phyloP scores from a whole-genome alignment of 805 yeast species.

The Tetrapisispora iriomotensis region DNA sequence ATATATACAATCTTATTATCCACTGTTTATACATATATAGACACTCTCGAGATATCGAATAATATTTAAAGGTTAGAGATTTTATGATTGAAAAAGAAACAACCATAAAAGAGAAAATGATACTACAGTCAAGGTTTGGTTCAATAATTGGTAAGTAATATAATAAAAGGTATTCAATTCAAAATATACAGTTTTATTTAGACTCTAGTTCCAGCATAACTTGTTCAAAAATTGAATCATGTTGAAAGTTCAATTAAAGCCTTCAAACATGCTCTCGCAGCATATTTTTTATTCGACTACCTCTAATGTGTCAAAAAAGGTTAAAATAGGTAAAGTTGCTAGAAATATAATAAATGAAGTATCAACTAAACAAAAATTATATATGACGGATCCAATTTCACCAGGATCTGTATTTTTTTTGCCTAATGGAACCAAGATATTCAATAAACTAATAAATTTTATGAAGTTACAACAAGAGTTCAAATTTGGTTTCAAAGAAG shows the following conservation, averaged over 20 bases:
- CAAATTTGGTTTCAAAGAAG: conserved; percentile 81
- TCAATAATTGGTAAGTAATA: too few relatives aligned
- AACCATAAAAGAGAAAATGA: too few relatives aligned
- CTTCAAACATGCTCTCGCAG: neutral
- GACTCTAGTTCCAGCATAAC: too few relatives aligned
- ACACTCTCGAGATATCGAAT: too few relatives aligned
- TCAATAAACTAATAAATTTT: conserved; percentile 67
- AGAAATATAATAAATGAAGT: conserved; percentile 11
- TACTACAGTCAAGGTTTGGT: too few relatives aligned
- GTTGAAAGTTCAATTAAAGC: neutral
- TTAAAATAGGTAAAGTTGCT: neutral
- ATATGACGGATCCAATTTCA: conserved; percentile 66
- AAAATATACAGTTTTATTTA: too few relatives aligned
- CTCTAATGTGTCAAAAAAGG: neutral
- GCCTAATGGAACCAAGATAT: conserved; percentile 85
- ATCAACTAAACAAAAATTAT: conserved; percentile 60
- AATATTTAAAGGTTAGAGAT: too few relatives aligned
- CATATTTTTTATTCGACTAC: neutral
- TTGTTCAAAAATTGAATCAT: too few relatives aligned
- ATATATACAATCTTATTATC: too few relatives aligned
- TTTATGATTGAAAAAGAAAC: too few relatives aligned
- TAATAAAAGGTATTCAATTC: too few relatives aligned
- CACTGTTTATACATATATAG: too few relatives aligned
- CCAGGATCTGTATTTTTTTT: conserved; percentile 91
- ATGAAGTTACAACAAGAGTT: conserved; percentile 70